Conservation (phyloP, 73 alveolate genomes). For the Blepharisma japonicum region DNA sequence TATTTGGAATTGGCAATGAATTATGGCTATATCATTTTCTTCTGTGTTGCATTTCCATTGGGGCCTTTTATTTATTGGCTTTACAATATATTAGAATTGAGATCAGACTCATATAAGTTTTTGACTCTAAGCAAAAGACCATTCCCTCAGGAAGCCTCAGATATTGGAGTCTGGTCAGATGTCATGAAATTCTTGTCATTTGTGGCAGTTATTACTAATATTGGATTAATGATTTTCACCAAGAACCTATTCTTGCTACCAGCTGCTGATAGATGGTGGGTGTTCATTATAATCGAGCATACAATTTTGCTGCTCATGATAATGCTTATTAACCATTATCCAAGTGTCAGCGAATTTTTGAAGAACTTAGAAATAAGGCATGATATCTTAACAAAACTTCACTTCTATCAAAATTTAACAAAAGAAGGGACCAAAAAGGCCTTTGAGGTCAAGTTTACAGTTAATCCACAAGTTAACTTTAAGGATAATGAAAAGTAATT, state of each 20-base stretch:
- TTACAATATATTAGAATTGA: constrained; percentile 15
- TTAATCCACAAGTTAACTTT: constrained; percentile 1
- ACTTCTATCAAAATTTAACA: neutral
- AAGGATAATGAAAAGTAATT: constrained; percentile 19
- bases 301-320: neutral
- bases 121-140: constrained; percentile 26
- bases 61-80: constrained; percentile 31
- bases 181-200: constrained; percentile 4
- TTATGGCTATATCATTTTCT: constrained; percentile 27
- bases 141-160: constrained; percentile 18
- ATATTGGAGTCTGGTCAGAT: constrained; percentile 25
- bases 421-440: constrained; percentile 4
- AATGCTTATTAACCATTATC: constrained; percentile 10
- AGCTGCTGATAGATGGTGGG: constrained; percentile 20
- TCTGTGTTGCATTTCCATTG: constrained; percentile 33
- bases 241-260: neutral
- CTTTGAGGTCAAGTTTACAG: neutral
- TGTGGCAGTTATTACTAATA: constrained; percentile 17
- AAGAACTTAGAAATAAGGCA: neutral
- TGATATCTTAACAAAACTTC: neutral
- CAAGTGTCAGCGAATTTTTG: neutral
- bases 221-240: constrained; percentile 13
- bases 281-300: constrained; percentile 7
- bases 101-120: constrained; percentile 28
- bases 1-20: constrained; percentile 20